Evolutionary conservation across 441 rosid genomes (phyloP).

Genomic region (Corymbia calophylla): DNA sequence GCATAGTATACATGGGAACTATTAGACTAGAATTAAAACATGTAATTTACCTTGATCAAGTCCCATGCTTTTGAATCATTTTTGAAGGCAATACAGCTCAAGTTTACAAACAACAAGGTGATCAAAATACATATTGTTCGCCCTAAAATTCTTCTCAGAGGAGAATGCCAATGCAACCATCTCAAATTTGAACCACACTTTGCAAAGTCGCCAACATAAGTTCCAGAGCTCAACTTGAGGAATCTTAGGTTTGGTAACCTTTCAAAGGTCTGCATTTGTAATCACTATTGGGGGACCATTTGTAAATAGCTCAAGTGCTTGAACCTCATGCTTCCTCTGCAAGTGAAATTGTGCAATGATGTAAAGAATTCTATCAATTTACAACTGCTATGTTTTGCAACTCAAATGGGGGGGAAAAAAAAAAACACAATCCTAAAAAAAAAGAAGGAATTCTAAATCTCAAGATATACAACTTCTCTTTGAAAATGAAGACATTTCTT

Average conservation of each 20-base stretch:
- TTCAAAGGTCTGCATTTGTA: background rate
- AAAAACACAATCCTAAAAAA: background rate
- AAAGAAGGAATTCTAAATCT: background rate
- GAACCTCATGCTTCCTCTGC: background rate
- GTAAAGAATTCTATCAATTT: background rate
- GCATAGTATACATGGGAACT: background rate
- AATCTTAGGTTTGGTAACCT: background rate
- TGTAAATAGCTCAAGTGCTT: background rate
- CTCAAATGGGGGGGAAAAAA: background rate
- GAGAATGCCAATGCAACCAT: background rate
- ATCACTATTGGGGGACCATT: background rate
- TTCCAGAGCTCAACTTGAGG: background rate
- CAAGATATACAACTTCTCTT: background rate
- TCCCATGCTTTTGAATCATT: background rate
- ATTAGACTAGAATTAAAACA: background rate
- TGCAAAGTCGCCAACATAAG: background rate
- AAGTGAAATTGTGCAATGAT: background rate
- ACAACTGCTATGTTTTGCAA: background rate
- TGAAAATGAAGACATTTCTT: background rate
- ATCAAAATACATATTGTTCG: background rate
- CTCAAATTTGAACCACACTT: background rate
- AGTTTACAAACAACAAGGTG: background rate
- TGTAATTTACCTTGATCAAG: background rate
- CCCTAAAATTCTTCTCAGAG: background rate
- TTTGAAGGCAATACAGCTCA: accelerated